Percentiles rank a stretch among this genome's conserved stretches.
phyloP scores from a whole-genome alignment of 2,329 filamentous ascomycete species.

The Seiridium unicorne region DNA sequence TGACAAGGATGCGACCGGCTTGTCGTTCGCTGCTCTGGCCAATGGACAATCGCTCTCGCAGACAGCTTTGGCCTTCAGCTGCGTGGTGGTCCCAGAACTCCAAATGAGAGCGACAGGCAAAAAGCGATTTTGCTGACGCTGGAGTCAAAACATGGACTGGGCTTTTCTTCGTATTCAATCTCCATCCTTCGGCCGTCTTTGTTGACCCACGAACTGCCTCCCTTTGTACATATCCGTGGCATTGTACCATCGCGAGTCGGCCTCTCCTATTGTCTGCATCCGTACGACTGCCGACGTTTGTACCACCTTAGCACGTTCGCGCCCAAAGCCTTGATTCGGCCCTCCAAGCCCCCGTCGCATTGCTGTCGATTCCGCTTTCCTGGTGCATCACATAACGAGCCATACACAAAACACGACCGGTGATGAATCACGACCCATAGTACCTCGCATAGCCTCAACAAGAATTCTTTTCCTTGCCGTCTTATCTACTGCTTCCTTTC shows the following conservation, averaged over 20 bases:
- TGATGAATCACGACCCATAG: slow-evolving; percentile 8
- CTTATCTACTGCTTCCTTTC: too few relatives aligned
- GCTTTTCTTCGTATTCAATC: background rate
- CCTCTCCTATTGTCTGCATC: background rate
- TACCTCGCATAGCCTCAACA: background rate
- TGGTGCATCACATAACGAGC: background rate
- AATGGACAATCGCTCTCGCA: background rate
- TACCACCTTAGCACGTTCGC: background rate
- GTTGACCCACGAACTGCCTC: too few relatives aligned
- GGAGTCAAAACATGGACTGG: background rate
- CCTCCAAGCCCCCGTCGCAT: background rate
- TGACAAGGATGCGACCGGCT: background rate
- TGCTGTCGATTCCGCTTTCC: slow-evolving; percentile 2
- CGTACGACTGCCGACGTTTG: background rate
- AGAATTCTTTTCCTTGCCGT: background rate
- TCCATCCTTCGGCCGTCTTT: background rate
- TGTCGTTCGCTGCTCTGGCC: background rate
- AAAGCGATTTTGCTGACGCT: background rate
- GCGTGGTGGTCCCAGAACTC: background rate
- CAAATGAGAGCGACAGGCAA: background rate
- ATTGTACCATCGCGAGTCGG: background rate
- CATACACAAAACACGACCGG: slow-evolving; percentile 1
- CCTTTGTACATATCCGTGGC: too few relatives aligned
- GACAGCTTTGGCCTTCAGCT: slow-evolving; percentile 1
- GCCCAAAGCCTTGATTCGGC: background rate